Evolutionary conservation across 225 moss, liverwort and hornwort genomes (phyloP), one percentile per base, ranked within the genome.

Genomic region (Sphagnum tenellum): DNA sequence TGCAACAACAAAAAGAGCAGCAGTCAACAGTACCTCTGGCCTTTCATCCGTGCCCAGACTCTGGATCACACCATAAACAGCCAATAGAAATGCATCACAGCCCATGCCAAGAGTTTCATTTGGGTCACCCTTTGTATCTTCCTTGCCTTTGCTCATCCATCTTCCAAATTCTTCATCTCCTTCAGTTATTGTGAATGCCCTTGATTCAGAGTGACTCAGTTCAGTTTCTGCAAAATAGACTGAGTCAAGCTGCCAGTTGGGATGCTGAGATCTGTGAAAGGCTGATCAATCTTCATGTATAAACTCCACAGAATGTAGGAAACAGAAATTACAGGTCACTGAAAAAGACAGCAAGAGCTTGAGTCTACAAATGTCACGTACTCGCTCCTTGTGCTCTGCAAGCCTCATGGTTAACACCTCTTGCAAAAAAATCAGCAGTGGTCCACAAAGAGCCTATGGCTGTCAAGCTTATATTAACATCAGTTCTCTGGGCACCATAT

Each of bases 401-500:
- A 60, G 73, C 72, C 64, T 92, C 86, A 75, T 98, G 87, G 72
- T 89, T 82, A 53, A 93, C 93, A 50, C 90, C 90, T 83, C 90
- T 89, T 5, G 93, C 98, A 50, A 90, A 90, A 76, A 93, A 93
- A 69, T 98, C 98, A 56, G 93, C 98, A 12, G 78, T 89, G 53
- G 93, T 88, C 98, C 98, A 98, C 49, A 98, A 69, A 7, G 90
- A 71, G 65, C 98, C 93, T 62, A 98, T 81, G 9, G 98, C 89
- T 75, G 98, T 98, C 72, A 98, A 76, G 74, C 98, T 98, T 67
- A 98, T 93, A 68, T 98, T 98, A 59, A 93, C 79, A 79, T 98
- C 98, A 45, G 82, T 86, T 55, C 84, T 90, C 79, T 98, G 98
- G 50, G 83, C 90, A 52, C 89, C 98, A 80, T 88, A 98, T 55